A percentile compares a stretch with the other conserved stretches of the same genome.
phyloP scores from a whole-genome alignment of 164 flowering plant species.

The Malania oleifera region DNA sequence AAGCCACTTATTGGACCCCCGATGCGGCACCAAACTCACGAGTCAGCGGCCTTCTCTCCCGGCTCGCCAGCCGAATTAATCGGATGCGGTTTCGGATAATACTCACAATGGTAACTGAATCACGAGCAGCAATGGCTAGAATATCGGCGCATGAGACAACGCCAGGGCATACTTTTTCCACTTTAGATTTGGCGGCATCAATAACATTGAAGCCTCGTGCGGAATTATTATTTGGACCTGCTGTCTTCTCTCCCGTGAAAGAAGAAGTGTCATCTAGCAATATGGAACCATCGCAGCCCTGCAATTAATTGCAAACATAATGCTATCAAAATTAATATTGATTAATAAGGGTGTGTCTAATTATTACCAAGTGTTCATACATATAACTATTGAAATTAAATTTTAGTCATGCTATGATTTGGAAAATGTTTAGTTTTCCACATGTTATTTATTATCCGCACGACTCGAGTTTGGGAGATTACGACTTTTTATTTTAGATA shows the following conservation, averaged over 20 bases:
- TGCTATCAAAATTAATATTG: background rate
- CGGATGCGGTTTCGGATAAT: background rate
- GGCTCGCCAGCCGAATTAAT: background rate
- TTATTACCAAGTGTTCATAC: no score
- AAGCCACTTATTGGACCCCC: no score
- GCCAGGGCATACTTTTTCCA: constrained; percentile 36
- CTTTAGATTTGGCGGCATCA: constrained; percentile 25
- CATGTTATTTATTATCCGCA: no score
- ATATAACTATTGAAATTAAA: no score
- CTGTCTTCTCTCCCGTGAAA: constrained; percentile 39
- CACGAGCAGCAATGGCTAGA: constrained; percentile 45
- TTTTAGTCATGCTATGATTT: no score
- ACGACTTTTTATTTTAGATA: no score
- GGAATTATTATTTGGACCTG: constrained; percentile 36
- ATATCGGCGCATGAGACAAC: constrained; percentile 55
- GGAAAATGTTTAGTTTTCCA: no score
- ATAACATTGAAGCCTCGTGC: constrained; percentile 38
- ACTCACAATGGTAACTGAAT: constrained; percentile 34
- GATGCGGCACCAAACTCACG: no score
- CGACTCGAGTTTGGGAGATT: no score
- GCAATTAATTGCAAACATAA: constrained; percentile 3
- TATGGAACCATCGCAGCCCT: constrained; percentile 65
- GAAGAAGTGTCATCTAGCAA: constrained; percentile 41
- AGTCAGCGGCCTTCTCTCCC: no score
- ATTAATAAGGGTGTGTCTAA: background rate